Evolutionary conservation across 2,329 filamentous ascomycete genomes (phyloP).

Genomic region (Sporothrix variecibatus): DNA sequence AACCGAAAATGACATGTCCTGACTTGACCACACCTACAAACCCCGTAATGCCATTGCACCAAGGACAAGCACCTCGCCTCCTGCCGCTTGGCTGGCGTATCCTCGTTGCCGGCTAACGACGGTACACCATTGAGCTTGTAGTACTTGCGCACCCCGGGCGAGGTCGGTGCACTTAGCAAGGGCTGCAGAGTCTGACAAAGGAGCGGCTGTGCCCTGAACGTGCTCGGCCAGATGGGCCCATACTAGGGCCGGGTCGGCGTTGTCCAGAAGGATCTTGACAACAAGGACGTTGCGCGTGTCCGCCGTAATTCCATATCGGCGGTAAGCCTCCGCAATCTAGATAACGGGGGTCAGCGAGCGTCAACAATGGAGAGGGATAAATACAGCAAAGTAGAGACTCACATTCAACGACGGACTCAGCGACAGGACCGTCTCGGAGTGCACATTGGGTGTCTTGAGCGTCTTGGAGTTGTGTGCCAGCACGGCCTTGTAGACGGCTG

Average conservation of each 20-base stretch:
- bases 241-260: constrained; percentile 47
- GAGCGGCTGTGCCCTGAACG: constrained; percentile 61
- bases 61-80: constrained; percentile 71
- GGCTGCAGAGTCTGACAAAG: constrained; percentile 62
- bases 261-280: constrained; percentile 70
- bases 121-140: constrained; percentile 76
- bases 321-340: constrained; percentile 94
- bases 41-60: constrained; percentile 78
- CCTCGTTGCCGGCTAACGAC: constrained; percentile 40
- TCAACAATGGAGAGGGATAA: constrained; percentile 10
- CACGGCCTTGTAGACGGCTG: constrained; percentile 76
- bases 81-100: constrained; percentile 46
- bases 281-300: constrained; percentile 72
- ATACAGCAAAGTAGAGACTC: background rate
- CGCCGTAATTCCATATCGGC: constrained; percentile 78
- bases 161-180: constrained; percentile 64
- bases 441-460: constrained; percentile 79
- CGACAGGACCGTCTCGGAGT: constrained; percentile 82
- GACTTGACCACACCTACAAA: no score
- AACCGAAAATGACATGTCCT: no score
- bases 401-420: constrained; percentile 84
- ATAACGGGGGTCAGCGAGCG: no score
- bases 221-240: constrained; percentile 60
- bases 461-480: constrained; percentile 60
- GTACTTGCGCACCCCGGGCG: constrained; percentile 72